These are phyloP conservation scores for Mycena galopus DNA, from an alignment of 768 basidiomycete genomes.

Conservation along the genomic window DNA sequence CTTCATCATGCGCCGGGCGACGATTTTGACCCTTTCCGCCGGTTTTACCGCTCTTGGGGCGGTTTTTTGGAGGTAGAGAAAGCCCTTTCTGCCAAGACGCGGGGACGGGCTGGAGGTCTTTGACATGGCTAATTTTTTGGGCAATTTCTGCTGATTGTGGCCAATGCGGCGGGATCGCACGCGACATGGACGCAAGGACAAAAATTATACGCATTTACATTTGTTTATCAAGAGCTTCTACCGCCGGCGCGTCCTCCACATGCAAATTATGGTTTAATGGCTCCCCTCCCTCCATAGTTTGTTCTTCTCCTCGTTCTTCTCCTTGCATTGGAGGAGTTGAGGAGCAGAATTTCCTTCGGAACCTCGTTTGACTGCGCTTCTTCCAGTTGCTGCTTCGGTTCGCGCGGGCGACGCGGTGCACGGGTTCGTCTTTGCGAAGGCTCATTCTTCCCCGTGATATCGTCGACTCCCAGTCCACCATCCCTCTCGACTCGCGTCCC, in stretches of 20 bases:
- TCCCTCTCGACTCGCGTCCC: constrained; percentile 31
- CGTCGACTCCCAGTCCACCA: constrained; percentile 24
- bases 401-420: not conserved
- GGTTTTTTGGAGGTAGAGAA: constrained; percentile 14
- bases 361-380: not conserved
- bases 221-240: constrained; percentile 17
- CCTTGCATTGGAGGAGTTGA: too few relatives aligned
- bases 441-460: constrained; percentile 46
- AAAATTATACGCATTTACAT: constrained; percentile 11
- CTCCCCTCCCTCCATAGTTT: not conserved
- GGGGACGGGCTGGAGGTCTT: not conserved
- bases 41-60: constrained; percentile 16
- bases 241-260: not conserved
- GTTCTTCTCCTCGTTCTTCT: not conserved
- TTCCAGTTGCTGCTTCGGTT: not conserved
- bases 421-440: constrained; percentile 22
- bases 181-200: constrained; percentile 10
- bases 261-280: not conserved
- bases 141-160: not conserved
- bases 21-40: constrained; percentile 40
- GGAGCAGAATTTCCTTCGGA: not conserved
- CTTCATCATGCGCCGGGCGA: constrained; percentile 47
- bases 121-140: not conserved
- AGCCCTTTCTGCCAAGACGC: constrained; percentile 12
- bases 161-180: constrained; percentile 28